These are phyloP conservation scores for Chlorella sp. DNA, from an alignment of 139 green algal species.

Conservation along the genomic window DNA sequence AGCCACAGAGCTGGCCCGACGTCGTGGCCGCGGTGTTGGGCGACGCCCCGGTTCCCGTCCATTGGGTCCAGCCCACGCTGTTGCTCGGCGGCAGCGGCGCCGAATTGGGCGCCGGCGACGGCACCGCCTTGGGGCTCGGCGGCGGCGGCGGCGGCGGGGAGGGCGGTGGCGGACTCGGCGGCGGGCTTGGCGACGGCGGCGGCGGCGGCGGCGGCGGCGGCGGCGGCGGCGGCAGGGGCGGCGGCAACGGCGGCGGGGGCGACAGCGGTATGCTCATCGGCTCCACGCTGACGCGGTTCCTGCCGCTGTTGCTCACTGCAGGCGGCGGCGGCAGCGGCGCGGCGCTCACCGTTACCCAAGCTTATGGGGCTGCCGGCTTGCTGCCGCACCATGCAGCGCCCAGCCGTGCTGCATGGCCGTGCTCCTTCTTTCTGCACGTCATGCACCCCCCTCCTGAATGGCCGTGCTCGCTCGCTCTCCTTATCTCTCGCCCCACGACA, in stretches of 20 bases:
- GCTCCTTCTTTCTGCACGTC: background rate
- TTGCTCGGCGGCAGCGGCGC: too few relatives aligned
- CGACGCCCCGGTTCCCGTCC: too few relatives aligned
- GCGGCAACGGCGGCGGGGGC: background rate
- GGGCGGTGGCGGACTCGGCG: background rate
- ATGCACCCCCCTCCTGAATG: background rate
- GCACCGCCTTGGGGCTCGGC: background rate
- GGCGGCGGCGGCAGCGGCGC: background rate
- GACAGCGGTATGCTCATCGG: background rate
- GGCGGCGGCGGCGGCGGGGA: background rate
- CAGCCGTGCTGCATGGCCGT: background rate
- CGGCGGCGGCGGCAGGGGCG: background rate
- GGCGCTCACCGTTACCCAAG: background rate
- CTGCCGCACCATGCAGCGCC: background rate
- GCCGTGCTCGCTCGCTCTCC: background rate
- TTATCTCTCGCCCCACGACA: background rate
- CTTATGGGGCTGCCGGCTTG: background rate
- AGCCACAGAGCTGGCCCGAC: too few relatives aligned
- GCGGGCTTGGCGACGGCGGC: background rate
- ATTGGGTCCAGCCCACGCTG: too few relatives aligned
- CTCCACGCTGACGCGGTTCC: background rate
- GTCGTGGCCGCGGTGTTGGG: too few relatives aligned
- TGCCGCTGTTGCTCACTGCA: conserved; percentile 13
- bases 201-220: background rate
- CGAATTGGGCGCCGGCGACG: too few relatives aligned